Evolutionary conservation across 768 basidiomycete genomes (phyloP), one percentile per base, ranked within the genome.

Genomic region (Serpula lacrymans): DNA sequence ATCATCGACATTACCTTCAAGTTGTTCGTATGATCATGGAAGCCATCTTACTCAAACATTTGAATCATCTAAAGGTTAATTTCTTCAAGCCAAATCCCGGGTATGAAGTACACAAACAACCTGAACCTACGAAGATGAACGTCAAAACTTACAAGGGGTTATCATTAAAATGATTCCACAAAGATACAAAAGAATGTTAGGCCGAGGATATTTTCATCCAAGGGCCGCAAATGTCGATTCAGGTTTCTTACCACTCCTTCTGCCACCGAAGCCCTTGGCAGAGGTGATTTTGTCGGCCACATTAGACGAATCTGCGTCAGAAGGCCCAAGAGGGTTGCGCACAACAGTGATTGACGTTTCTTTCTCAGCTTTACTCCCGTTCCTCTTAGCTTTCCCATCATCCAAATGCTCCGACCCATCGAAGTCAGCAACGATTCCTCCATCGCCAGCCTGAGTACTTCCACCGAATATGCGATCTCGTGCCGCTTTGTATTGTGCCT

Each of bases 401-500:
- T 43, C 33, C 22, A 20, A 18, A 27, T n/a, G 25, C 32, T 22
- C 10, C 10, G 28, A 14, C 42, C 23, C n/a, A 6, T 20, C 16
- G 38, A 24, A 17, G 5, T 6, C 30, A 35, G 43, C 13, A 39
- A 25, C 18, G 26, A 29, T n/a, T n/a, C n/a, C n/a, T n/a, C n/a
- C n/a, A n/a, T n/a, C n/a, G n/a, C 41, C 34, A 17, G n/a, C 39
- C 27, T 42, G 52, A 3, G 48, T 45, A 20, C 52, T 46, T 13
- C 48, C 50, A 3, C 80, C 78, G 45, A 88, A 89, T 38, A 89
- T 88, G 16, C 87, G 72, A 40, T 82, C 77, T 20, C 87, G 66
- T 3, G 87, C 85, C 14, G 78, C 83, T 41, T 81, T 74, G 57
- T 89, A 89, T 39, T 79, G 73, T 13, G 77, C 81, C 55, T 87